Evolutionary conservation across 306 rosid genomes (phyloP).

Genomic region (Alnus rubra): DNA sequence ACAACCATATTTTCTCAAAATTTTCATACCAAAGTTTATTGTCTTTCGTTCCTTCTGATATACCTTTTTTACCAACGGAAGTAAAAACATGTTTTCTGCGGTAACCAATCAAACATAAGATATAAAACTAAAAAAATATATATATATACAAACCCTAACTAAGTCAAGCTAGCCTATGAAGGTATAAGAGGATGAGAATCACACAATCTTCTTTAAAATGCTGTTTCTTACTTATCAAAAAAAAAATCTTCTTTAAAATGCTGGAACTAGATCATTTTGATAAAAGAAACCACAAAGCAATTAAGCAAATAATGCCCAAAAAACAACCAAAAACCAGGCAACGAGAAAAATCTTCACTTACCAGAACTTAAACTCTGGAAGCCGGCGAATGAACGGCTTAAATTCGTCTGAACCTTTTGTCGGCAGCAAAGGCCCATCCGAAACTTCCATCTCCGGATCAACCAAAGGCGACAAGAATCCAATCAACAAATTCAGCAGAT

Average conservation of each 20-base stretch:
- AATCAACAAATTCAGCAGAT: conserved; percentile 79
- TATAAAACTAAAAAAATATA: too few relatives aligned
- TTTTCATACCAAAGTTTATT: not conserved
- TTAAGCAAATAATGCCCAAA: not conserved
- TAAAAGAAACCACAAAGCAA: not conserved
- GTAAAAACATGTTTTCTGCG: not conserved
- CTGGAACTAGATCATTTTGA: not conserved
- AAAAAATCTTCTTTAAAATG: not conserved
- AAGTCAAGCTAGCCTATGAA: not conserved
- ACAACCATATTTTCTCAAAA: not conserved
- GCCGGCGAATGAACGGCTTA: conserved; percentile 86
- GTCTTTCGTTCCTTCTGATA: not conserved
- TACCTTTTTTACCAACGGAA: not conserved
- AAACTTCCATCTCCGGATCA: conserved; percentile 77
- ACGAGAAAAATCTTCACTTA: conserved; percentile 33
- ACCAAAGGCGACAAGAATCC: conserved; percentile 83
- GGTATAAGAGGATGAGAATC: not conserved
- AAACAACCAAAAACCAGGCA: not conserved
- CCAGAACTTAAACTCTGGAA: conserved; percentile 96
- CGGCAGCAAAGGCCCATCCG: conserved; percentile 70
- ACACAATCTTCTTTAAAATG: not conserved
- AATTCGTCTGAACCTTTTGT: conserved; percentile 91
- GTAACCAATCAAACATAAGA: not conserved
- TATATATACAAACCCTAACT: not conserved
- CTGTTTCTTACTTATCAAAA: too few relatives aligned